Evolutionary conservation across 1,284 basidiomycete genomes (phyloP).

Genomic region (Stereum hirsutum): DNA sequence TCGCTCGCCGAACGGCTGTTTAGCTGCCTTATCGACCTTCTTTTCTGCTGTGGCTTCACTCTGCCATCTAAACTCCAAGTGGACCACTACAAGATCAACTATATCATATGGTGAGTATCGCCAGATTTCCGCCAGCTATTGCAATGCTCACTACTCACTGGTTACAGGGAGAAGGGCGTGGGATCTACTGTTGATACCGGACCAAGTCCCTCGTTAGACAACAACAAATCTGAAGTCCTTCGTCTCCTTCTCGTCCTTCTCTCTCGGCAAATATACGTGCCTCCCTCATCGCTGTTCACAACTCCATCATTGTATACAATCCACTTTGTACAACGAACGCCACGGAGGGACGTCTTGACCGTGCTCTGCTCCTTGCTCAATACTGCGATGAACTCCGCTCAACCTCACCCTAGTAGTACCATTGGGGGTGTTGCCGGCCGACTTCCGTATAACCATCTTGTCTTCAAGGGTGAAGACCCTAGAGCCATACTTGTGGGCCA

Average conservation of each 20-base stretch:
- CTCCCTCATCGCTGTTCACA: constrained; percentile 61
- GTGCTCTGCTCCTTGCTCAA: constrained; percentile 88
- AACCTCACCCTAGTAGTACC: constrained; percentile 31
- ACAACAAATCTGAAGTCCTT: constrained; percentile 80
- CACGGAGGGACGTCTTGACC: constrained; percentile 76
- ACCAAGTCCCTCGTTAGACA: constrained; percentile 58
- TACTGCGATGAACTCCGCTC: constrained; percentile 69
- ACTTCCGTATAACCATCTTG: constrained; percentile 82
- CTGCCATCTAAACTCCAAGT: constrained; percentile 71
- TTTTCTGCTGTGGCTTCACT: constrained; percentile 90
- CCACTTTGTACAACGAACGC: constrained; percentile 68
- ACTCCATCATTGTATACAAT: constrained; percentile 69
- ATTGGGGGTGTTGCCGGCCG: constrained; percentile 58
- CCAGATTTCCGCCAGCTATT: neutral
- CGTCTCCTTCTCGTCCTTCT: constrained; percentile 80
- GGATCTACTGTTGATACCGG: constrained; percentile 75
- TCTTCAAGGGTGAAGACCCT: constrained; percentile 81
- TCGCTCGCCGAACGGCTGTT: constrained; percentile 76
- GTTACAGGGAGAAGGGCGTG: constrained; percentile 80
- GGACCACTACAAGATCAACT: constrained; percentile 81
- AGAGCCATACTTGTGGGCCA: constrained; percentile 61
- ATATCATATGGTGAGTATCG: constrained; percentile 65
- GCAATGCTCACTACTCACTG: neutral
- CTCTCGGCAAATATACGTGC: constrained; percentile 80
- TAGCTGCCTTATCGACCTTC: constrained; percentile 68